A percentile compares a stretch with the other conserved stretches of the same genome.
phyloP scores from a whole-genome alignment of 1,284 basidiomycete species.

The Pterulicium gracile region DNA sequence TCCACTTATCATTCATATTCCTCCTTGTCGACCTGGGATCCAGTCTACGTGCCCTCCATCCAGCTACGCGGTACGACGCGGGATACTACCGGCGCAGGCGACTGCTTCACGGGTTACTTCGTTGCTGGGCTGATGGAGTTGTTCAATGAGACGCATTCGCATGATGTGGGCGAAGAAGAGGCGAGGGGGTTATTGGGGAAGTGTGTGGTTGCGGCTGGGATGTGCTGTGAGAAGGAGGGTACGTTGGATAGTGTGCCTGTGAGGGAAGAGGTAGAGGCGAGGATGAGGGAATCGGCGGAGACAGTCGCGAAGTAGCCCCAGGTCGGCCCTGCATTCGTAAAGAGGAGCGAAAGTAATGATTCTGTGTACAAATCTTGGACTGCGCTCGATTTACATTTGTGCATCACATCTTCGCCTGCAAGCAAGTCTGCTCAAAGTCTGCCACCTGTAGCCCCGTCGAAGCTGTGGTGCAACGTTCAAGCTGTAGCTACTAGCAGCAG shows the following conservation, averaged over 20 bases:
- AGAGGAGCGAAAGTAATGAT: too few species aligned
- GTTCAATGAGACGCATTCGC: constrained; percentile 13
- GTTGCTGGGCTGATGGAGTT: constrained; percentile 40
- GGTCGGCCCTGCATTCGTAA: constrained; percentile 6
- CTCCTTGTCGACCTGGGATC: constrained; percentile 13
- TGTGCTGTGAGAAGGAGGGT: constrained; percentile 43
- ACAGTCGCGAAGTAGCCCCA: too few species aligned
- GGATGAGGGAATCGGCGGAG: constrained; percentile 13
- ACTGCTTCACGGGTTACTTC: constrained; percentile 50
- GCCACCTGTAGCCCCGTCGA: too few species aligned
- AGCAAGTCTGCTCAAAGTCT: too few species aligned
- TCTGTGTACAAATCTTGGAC: too few species aligned
- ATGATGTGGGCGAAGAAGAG: constrained; percentile 21
- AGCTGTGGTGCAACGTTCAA: too few species aligned
- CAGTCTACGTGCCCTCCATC: constrained; percentile 34
- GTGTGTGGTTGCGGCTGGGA: constrained; percentile 39
- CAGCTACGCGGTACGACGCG: constrained; percentile 25
- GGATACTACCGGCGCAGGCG: constrained; percentile 52
- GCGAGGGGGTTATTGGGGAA: constrained; percentile 23
- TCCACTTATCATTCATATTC: constrained; percentile 21
- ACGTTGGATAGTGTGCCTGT: constrained; percentile 46
- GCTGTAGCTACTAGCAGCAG: too few species aligned
- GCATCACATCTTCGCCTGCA: too few species aligned
- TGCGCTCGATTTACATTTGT: too few species aligned
- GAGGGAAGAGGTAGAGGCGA: constrained; percentile 24